Conservation (phyloP, 2,329 filamentous ascomycete genomes). For the Fusarium pininemorale region DNA sequence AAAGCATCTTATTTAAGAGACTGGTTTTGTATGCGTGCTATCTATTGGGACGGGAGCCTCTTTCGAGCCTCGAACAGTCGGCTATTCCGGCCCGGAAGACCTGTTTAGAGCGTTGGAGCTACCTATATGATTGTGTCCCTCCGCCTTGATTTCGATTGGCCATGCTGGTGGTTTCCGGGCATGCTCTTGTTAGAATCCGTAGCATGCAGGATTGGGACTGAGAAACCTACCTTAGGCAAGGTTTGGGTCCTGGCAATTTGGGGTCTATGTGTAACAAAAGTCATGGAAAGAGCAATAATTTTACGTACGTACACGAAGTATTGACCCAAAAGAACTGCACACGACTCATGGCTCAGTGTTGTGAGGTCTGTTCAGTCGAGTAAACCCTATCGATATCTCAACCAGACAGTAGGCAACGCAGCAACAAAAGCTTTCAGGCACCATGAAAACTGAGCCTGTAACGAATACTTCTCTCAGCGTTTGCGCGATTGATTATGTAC, state of each 20-base stretch:
- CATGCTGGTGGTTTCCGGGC: slow-evolving; percentile 33
- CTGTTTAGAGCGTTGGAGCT: not conserved
- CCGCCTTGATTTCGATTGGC: slow-evolving; percentile 18
- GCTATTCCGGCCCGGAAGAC: slow-evolving; percentile 11
- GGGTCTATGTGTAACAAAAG: slow-evolving; percentile 39
- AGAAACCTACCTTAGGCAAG: slow-evolving; percentile 20
- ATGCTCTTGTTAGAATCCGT: slow-evolving; percentile 43
- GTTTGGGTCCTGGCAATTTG: slow-evolving; percentile 15
- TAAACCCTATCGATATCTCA: not conserved
- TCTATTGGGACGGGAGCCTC: slow-evolving; percentile 5
- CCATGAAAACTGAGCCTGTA: not conserved
- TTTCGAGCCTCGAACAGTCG: slow-evolving; percentile 7
- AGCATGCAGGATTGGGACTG: slow-evolving; percentile 38
- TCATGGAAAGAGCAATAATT: slow-evolving; percentile 42
- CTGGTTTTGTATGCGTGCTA: slow-evolving; percentile 28
- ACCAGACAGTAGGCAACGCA: not conserved
- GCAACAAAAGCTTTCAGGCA: not conserved
- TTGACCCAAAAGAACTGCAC: slow-evolving; percentile 4
- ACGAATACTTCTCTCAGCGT: not conserved
- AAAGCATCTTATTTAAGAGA: slow-evolving; percentile 52
- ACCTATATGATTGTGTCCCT: not conserved
- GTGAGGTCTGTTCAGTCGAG: not conserved
- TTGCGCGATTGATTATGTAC: not conserved
- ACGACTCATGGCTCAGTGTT: not conserved
- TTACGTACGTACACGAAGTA: slow-evolving; percentile 30